phyloP scores from a whole-genome alignment of 768 basidiomycete species.

The Tylopilus rubrobrunneus region DNA sequence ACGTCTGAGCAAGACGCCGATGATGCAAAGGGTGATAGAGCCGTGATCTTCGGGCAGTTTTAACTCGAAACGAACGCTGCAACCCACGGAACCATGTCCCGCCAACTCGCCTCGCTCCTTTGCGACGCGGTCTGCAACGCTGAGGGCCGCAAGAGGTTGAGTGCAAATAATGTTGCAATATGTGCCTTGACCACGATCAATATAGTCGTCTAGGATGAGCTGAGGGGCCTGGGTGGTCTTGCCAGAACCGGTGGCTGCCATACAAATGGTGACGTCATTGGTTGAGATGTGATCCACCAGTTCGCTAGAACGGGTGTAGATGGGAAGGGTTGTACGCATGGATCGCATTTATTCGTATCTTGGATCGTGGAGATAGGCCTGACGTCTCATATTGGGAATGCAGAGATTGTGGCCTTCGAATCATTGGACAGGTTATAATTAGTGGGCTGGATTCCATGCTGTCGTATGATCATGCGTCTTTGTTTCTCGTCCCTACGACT shows the following conservation, averaged over 20 bases:
- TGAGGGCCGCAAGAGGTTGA: constrained; percentile 91
- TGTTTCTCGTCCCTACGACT: too few species aligned
- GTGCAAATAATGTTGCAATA: constrained; percentile 89
- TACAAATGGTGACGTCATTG: constrained; percentile 84
- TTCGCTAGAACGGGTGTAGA: constrained; percentile 62
- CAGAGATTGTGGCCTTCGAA: too few species aligned
- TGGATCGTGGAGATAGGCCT: constrained; percentile 60
- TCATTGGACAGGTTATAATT: too few species aligned
- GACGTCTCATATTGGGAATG: too few species aligned
- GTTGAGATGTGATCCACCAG: constrained; percentile 65
- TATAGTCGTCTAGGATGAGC: constrained; percentile 81
- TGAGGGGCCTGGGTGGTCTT: constrained; percentile 97
- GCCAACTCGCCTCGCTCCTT: constrained; percentile 76
- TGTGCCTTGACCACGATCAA: constrained; percentile 74
- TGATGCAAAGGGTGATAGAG: constrained; percentile 89
- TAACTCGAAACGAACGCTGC: constrained; percentile 88
- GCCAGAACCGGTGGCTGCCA: constrained; percentile 89
- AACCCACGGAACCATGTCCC: constrained; percentile 72
- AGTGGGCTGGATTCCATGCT: too few species aligned
- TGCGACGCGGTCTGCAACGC: constrained; percentile 86
- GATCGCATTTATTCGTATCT: constrained; percentile 60
- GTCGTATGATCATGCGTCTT: too few species aligned
- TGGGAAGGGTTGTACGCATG: constrained; percentile 67
- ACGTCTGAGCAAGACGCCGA: constrained; percentile 83
- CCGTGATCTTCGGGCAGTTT: constrained; percentile 78